Evolutionary conservation across 2,329 filamentous ascomycete species (phyloP), one percentile per base, ranked within the genome.

Genomic region (Diaporthe citri): DNA sequence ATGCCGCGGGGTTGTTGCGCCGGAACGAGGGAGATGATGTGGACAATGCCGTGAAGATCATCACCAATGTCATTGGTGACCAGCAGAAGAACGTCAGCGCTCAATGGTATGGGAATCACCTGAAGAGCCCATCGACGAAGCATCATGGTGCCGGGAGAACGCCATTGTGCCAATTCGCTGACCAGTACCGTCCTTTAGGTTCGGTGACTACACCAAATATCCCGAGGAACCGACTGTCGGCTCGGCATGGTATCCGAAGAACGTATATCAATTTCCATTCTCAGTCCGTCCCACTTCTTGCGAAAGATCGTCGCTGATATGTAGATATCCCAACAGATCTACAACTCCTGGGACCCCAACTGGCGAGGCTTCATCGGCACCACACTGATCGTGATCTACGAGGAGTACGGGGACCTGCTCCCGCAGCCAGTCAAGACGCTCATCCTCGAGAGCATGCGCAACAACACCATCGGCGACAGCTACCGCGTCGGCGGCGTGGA

Each of bases 331-430:
- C 15, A n/a, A n/a, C 79, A 81, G 5, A 89, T 90, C 46, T 91
- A 92, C 79, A 85, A 87, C 73, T 86, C 87, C 0, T 92, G 89
- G 88, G 91, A 92, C 77, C 90, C 90, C 2, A 92, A 93, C 76
- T 92, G 90, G 90, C 85, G 91, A 67, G 90, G 90, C 0, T 92
- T 93, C 74, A 85, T 92, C 46, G 89, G 90, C 17, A 91, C 89
- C 0, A 87, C 89, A 0, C 85, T 92, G 20, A 87, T 92, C 36
- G 82, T 92, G 55, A 87, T 87, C 36, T 83, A 91, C 31, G 90
- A 92, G 79, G 90, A 92, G 76, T 92, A 90, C 71, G 80, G 84
- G 0, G 80, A 87, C 74, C 83, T 92, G 1, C 76, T 88, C 4
- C 83, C 80, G 69, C 76, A 80, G 69, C 67, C 78, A 4, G 84